phyloP scores from a whole-genome alignment of 306 rosid genomes.

The Neltuma alba region DNA sequence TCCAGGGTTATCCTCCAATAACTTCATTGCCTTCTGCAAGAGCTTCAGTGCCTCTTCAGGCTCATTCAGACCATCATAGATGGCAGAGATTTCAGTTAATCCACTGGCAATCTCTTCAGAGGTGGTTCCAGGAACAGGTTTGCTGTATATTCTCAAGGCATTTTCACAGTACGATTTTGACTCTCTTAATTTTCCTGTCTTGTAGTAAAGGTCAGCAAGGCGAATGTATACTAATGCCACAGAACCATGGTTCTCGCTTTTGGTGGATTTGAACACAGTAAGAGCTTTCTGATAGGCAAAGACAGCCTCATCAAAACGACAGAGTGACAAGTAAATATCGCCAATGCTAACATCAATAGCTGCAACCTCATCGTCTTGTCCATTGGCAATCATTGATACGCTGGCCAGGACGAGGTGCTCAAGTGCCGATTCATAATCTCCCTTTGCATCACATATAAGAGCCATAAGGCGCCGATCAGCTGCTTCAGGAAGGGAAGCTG shows the following conservation, averaged over 20 bases:
- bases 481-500: slow-evolving; percentile 26
- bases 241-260: slow-evolving; percentile 9
- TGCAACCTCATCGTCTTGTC: slow-evolving; percentile 21
- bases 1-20: slow-evolving; percentile 13
- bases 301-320: slow-evolving; percentile 26
- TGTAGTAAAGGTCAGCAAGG: slow-evolving; percentile 23
- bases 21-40: slow-evolving; percentile 20
- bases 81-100: slow-evolving; percentile 22
- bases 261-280: slow-evolving; percentile 24
- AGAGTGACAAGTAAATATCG: slow-evolving; percentile 16
- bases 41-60: slow-evolving; percentile 24
- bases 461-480: slow-evolving; percentile 28
- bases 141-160: slow-evolving; percentile 21
- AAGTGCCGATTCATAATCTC: slow-evolving; percentile 26
- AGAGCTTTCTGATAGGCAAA: slow-evolving; percentile 29
- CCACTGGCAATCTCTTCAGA: slow-evolving; percentile 21
- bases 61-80: slow-evolving; percentile 20
- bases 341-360: slow-evolving; percentile 27
- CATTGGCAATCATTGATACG: slow-evolving; percentile 26
- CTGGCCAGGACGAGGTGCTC: slow-evolving; percentile 29
- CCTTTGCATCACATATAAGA: slow-evolving; percentile 23
- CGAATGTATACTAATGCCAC: slow-evolving; percentile 27
- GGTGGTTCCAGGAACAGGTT: slow-evolving; percentile 13
- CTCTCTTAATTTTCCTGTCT: slow-evolving; percentile 26
- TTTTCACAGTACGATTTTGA: slow-evolving; percentile 27